Evolutionary conservation across 2,329 filamentous ascomycete species (phyloP).

Genomic region (Pseudocercospora eumusae): DNA sequence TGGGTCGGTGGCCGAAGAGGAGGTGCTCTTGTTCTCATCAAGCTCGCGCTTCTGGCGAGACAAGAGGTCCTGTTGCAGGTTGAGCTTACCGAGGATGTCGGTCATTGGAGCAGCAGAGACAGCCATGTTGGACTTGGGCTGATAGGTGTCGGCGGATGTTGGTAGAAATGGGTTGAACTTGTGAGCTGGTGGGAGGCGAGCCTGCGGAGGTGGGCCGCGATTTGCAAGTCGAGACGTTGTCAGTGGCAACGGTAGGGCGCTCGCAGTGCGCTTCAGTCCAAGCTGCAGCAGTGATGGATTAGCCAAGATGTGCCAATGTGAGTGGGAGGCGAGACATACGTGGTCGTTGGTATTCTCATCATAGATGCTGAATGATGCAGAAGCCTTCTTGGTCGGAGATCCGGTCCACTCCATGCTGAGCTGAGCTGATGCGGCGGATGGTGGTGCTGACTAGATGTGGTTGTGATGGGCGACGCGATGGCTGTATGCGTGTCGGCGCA

Average conservation of each 20-base stretch:
- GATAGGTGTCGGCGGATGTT: conserved; percentile 12
- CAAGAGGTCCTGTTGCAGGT: conserved; percentile 67
- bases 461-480: background rate
- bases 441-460: conserved; percentile 1
- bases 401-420: conserved; percentile 32
- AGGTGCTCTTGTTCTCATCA: conserved; percentile 43
- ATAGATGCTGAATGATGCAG: conserved; percentile 28
- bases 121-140: conserved; percentile 23
- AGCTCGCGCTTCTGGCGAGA: conserved; percentile 60
- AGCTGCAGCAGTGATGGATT: conserved; percentile 19
- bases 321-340: conserved; percentile 22
- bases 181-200: conserved; percentile 16
- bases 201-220: conserved; percentile 27
- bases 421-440: conserved; percentile 16
- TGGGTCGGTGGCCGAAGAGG: conserved; percentile 36
- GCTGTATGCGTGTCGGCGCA: background rate
- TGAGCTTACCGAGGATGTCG: conserved; percentile 69
- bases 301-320: conserved; percentile 19
- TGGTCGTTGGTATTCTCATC: conserved; percentile 29
- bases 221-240: conserved; percentile 44
- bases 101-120: conserved; percentile 54
- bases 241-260: conserved; percentile 37
- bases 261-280: conserved; percentile 30
- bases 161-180: conserved; percentile 22
- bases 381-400: conserved; percentile 29